A percentile compares a stretch with the other conserved stretches of the same genome.
Conservation (phyloP, 169 alveolate genomes). For the Ichthyophthirius multifiliis region DNA sequence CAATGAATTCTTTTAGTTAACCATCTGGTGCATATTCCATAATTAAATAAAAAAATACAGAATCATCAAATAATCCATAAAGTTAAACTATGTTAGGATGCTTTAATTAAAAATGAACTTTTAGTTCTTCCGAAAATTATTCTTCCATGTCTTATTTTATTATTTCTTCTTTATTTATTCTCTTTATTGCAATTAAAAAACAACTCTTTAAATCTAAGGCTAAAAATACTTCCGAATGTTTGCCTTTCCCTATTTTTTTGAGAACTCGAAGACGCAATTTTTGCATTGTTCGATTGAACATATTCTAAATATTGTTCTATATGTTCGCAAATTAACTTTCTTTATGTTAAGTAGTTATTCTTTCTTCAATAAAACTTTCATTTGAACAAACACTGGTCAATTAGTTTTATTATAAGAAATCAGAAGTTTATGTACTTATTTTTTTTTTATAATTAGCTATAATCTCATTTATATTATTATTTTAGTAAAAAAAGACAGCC, state of each 20-base stretch:
- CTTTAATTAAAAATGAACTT: neutral
- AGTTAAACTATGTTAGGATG: neutral
- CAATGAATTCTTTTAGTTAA: too few relatives aligned
- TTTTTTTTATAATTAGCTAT: too few relatives aligned
- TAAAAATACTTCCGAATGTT: constrained; percentile 4
- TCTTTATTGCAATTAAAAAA: neutral
- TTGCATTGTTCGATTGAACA: too few relatives aligned
- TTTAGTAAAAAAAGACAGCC: too few relatives aligned
- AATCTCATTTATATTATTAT: too few relatives aligned
- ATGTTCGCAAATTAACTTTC: too few relatives aligned
- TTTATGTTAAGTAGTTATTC: too few relatives aligned
- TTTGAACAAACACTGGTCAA: too few relatives aligned
- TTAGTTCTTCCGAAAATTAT: neutral
- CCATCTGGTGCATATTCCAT: constrained; percentile 38
- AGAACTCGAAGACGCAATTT: neutral
- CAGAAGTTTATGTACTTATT: too few relatives aligned
- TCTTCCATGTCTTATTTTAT: neutral
- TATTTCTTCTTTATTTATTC: neutral
- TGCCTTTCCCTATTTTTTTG: neutral
- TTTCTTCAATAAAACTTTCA: too few relatives aligned
- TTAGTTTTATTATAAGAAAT: too few relatives aligned
- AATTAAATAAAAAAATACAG: neutral
- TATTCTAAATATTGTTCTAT: too few relatives aligned
- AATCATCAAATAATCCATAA: constrained; percentile 27
- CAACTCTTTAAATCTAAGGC: neutral